Conservation (phyloP, 169 alveolate genomes). For the Toxoplasma gondii region DNA sequence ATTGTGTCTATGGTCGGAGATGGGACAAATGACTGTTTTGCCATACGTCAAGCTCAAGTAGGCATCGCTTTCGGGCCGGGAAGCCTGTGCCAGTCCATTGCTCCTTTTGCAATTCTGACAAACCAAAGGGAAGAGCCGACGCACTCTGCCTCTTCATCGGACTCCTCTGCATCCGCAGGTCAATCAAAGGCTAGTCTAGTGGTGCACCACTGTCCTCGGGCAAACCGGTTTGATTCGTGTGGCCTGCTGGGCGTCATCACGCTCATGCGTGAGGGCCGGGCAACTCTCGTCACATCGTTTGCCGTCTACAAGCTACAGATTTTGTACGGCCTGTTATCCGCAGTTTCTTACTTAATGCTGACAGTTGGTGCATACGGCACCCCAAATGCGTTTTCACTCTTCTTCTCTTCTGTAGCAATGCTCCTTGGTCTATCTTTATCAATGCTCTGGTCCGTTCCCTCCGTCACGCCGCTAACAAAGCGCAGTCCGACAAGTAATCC, state of each 20-base stretch:
- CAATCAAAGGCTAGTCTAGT: not conserved
- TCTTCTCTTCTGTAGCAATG: conserved; percentile 80
- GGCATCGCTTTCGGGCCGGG: conserved; percentile 91
- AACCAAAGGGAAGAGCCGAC: not conserved
- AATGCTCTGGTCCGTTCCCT: conserved; percentile 43
- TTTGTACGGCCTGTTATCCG: conserved; percentile 84
- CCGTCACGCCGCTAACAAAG: not conserved
- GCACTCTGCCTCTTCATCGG: not conserved
- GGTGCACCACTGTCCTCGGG: not conserved
- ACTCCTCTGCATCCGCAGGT: not conserved
- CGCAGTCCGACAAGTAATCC: conserved; percentile 38
- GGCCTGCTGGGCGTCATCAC: conserved; percentile 32
- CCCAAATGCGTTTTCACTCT: conserved; percentile 71
- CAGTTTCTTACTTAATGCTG: conserved; percentile 80
- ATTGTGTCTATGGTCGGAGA: conserved; percentile 92
- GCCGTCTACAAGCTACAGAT: conserved; percentile 89
- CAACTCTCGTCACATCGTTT: conserved; percentile 86
- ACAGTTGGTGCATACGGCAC: conserved; percentile 64
- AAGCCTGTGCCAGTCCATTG: not conserved
- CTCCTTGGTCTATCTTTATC: conserved; percentile 80
- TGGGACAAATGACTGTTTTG: conserved; percentile 94
- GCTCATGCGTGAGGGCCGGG: conserved; percentile 80
- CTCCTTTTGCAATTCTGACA: conserved; percentile 42
- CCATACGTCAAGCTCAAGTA: conserved; percentile 91
- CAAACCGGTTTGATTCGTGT: not conserved